Base-by-base conservation (phyloP, 345 rosid genomes). In the Mercurialis annua region DNA sequence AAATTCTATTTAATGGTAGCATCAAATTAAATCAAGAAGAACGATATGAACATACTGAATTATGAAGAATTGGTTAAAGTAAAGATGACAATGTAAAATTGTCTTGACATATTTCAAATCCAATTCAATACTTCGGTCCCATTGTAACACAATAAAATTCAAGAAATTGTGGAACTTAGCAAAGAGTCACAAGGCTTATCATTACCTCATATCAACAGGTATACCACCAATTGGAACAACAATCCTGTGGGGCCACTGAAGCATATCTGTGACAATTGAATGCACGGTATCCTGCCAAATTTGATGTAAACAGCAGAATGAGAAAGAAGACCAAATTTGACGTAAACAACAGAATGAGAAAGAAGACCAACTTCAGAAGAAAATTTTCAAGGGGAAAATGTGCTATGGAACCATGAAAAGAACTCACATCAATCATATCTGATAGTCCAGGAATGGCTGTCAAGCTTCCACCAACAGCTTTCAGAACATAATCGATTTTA, bases 171-270 rank as follows among this genome's bases (percentile, higher is more conserved):
- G 42, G 27, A 53, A 57, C 36, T 1, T 63, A 70, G 31, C 33
- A 48, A 42, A 50, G 52, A 66, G 71, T 36, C 59, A 38, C 21
- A 59, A 23, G 33, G 65, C 8, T 40, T 33, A 65, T 71, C 20
- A 40, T 69, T 70, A 92, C 99, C 98, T 92, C 12, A 73, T 68
- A 77, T 95, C 99, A 73, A 88, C 94, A 67, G 90, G 86, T 54
- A 84, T 76, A 71, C 97, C 99, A 71, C 99, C 99, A 66, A 95
- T 76, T 54, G 99, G 99, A 66, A 95, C 98, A 78, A 92, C 97
- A 71, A 95, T 92, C 82, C 98, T 88, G 78, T 90, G 97, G 38
- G 99, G 99, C 99, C 98, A 95, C 77, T 95, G 97, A 72, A 95
- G 98, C 96, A 77, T 95, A 70, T 95, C 96, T 64, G 79, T 76